Base-by-base conservation (phyloP, 306 rosid species). In the Comarum palustre region DNA sequence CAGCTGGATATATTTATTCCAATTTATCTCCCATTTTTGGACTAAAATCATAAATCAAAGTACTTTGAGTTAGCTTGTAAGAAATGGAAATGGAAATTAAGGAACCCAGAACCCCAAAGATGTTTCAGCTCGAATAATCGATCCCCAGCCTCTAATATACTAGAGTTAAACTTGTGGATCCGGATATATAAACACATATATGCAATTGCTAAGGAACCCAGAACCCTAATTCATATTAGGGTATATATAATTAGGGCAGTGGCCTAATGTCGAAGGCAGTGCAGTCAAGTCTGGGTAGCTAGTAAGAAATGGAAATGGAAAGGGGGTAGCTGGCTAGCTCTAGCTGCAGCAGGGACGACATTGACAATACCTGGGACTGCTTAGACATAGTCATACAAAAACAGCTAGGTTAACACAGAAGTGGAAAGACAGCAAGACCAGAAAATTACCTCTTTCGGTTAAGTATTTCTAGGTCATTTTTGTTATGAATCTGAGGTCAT, bases 311-410 rank as follows among this genome's bases (percentile, higher is more conserved):
- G 11, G 66, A 31, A 15, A 62, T 5, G 9, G 66, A 15, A 1
- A 32, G 39, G 39, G n/a, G 19, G 50, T 59, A 54, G 34, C 36
- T 57, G 12, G 7, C 39, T 36, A 36, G 39, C 12, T 29, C 38
- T 15, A 6, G 14, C 66, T 1, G 17, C 34, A 9, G 29, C 32
- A 57, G 62, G 32, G 43, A 61, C 43, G 66, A 61, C 42, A 61
- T 34, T 32, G 66, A 61, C 66, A 61, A 32, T 61, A 61, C 66
- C 64, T 31, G 19, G 9, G 66, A 34, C 43, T 61, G 24, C 43
- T 61, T 61, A 61, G 66, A 61, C 43, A 32, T 32, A 61, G 43
- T 19, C 61, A 55, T 55, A 59, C 10, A 14, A 32, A 8, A 61
- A 5, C 20, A 60, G 42, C 34, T n/a, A 19, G 58, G 15, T 58